A percentile compares a stretch with the other conserved stretches of the same genome.
These are phyloP conservation scores for Teratosphaeria zuluensis DNA, from an alignment of 2,329 filamentous ascomycete genomes.

Conservation along the genomic window DNA sequence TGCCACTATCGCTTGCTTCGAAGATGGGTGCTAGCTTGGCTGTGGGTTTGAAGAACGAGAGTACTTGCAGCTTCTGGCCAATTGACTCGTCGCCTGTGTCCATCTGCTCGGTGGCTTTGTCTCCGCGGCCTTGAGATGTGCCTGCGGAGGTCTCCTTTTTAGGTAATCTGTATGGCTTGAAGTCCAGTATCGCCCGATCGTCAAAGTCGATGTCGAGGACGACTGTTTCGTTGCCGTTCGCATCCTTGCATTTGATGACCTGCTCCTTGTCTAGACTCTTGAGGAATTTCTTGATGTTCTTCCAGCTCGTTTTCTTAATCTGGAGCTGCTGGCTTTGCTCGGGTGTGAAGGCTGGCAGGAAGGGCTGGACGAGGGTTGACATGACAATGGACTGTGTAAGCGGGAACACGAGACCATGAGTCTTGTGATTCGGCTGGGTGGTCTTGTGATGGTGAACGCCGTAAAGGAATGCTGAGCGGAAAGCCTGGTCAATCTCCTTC, in stretches of 20 bases:
- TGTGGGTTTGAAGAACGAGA: slow-evolving; percentile 48
- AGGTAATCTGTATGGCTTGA: slow-evolving; percentile 54
- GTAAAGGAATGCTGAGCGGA: slow-evolving; percentile 55
- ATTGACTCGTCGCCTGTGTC: slow-evolving; percentile 31
- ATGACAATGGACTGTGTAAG: slow-evolving; percentile 55
- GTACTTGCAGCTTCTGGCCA: slow-evolving; percentile 40
- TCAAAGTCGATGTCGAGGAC: slow-evolving; percentile 57
- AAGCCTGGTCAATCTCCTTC: slow-evolving; percentile 57
- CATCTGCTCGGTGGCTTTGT: slow-evolving; percentile 29
- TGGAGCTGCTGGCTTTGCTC: slow-evolving; percentile 49
- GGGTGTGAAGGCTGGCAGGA: slow-evolving; percentile 49
- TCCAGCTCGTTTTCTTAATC: slow-evolving; percentile 63
- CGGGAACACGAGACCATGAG: slow-evolving; percentile 51
- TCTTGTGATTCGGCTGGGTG: slow-evolving; percentile 41
- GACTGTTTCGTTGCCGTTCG: slow-evolving; percentile 53
- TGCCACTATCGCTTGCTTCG: slow-evolving; percentile 26
- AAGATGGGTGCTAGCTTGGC: slow-evolving; percentile 49
- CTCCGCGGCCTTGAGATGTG: slow-evolving; percentile 23
- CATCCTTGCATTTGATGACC: slow-evolving; percentile 56
- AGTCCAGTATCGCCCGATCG: slow-evolving; percentile 43
- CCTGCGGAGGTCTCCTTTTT: slow-evolving; percentile 43
- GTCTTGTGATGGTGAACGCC: slow-evolving; percentile 51
- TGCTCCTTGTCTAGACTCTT: slow-evolving; percentile 55
- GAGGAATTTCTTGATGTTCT: slow-evolving; percentile 61
- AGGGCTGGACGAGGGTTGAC: slow-evolving; percentile 55